A percentile compares a stretch with the other conserved stretches of the same genome.
phyloP scores from a whole-genome alignment of 2,329 filamentous ascomycete species.

The Cordyceps fumosorosea region DNA sequence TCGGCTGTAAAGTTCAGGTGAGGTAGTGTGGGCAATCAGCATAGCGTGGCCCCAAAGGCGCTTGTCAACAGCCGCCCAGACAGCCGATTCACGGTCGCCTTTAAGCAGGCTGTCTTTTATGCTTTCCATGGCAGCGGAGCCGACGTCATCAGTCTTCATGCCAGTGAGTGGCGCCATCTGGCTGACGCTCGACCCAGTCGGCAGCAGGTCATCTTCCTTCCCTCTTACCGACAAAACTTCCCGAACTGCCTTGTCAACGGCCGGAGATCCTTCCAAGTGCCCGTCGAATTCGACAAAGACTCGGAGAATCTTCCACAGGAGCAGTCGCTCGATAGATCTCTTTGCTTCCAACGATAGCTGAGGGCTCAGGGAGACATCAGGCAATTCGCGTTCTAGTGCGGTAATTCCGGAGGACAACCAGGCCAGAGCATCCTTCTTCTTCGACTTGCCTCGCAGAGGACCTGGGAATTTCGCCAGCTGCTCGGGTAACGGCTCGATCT shows the following conservation, averaged over 20 bases:
- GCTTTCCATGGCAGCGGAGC: slow-evolving; percentile 62
- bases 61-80: slow-evolving; percentile 90
- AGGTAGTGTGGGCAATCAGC: slow-evolving; percentile 73
- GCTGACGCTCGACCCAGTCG: slow-evolving; percentile 19
- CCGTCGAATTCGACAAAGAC: slow-evolving; percentile 85
- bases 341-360: slow-evolving; percentile 57
- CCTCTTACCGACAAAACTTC: slow-evolving; percentile 60
- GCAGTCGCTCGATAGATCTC: slow-evolving; percentile 67
- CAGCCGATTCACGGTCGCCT: slow-evolving; percentile 83
- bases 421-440: slow-evolving; percentile 84
- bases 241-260: slow-evolving; percentile 68
- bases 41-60: slow-evolving; percentile 95
- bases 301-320: slow-evolving; percentile 82
- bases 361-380: slow-evolving; percentile 41
- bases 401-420: slow-evolving; percentile 80
- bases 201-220: slow-evolving; percentile 21
- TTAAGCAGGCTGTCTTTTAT: slow-evolving; percentile 67
- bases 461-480: slow-evolving; percentile 79
- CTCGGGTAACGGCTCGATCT: slow-evolving; percentile 64
- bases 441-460: slow-evolving; percentile 79
- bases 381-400: slow-evolving; percentile 55
- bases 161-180: slow-evolving; percentile 23
- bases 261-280: slow-evolving; percentile 62
- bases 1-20: slow-evolving; percentile 80
- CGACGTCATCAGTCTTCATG: slow-evolving; percentile 58